Evolutionary conservation across 257 asterid species (phyloP).

Genomic region (Fraxinus anomala): DNA sequence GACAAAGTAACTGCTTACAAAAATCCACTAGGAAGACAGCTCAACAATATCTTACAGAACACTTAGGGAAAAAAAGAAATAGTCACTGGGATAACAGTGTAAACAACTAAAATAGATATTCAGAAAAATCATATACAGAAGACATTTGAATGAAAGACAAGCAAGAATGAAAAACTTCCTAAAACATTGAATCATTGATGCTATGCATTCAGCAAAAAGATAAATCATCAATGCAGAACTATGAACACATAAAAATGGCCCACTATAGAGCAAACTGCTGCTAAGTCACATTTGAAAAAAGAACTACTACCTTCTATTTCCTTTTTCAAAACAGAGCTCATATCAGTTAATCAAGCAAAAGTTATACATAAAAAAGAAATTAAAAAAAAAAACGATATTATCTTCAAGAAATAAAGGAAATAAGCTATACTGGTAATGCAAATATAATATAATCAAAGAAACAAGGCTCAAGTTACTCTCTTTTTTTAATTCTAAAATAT

Average conservation of each 20-base stretch:
- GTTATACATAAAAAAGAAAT: too few species aligned
- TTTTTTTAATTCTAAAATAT: not conserved
- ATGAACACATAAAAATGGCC: not conserved
- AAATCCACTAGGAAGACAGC: not conserved
- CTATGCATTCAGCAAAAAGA: not conserved
- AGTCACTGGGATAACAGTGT: not conserved
- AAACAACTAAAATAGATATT: not conserved
- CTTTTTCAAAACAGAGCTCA: not conserved
- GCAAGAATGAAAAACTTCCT: constrained; percentile 8
- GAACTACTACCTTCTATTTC: constrained; percentile 4
- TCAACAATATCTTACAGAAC: not conserved
- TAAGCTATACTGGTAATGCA: not conserved
- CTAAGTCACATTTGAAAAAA: not conserved
- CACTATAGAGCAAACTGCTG: constrained; percentile 7
- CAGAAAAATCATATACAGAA: not conserved
- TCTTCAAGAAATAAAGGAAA: not conserved
- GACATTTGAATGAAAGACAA: constrained; percentile 7
- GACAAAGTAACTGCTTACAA: constrained; percentile 5
- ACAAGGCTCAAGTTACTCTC: constrained; percentile 12
- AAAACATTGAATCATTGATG: not conserved
- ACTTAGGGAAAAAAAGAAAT: not conserved
- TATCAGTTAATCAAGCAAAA: too few species aligned
- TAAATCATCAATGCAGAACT: constrained; percentile 5
- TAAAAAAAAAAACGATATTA: not conserved
- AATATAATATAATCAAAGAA: not conserved